Conservation (phyloP, 148 eudicot genomes). For the Gaultheria prostrata region DNA sequence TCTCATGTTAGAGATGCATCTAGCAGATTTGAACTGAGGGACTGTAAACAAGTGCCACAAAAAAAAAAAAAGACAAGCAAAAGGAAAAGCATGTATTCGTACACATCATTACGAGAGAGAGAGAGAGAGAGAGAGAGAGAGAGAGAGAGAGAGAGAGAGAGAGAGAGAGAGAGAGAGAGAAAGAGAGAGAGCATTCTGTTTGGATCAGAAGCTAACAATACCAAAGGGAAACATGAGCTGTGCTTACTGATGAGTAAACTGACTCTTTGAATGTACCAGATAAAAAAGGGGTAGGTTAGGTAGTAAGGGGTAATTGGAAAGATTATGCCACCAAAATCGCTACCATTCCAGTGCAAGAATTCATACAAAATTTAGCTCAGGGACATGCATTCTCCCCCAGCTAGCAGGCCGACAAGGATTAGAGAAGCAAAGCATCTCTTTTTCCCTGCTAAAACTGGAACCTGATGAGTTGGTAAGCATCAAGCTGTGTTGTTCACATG, state of each 20-base stretch:
- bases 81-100: not conserved
- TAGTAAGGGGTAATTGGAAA: not conserved
- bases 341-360: not conserved
- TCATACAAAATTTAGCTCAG: no score
- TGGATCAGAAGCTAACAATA: constrained; percentile 5
- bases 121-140: not conserved
- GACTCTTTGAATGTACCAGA: not conserved
- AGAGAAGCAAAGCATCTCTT: not conserved
- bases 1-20: constrained; percentile 1
- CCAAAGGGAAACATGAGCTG: not conserved
- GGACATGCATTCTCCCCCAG: no score
- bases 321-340: not conserved
- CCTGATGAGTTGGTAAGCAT: not conserved
- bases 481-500: not conserved
- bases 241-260: not conserved
- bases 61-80: not conserved
- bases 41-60: not conserved
- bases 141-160: no score
- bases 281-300: not conserved
- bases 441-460: not conserved
- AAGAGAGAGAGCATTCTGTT: not conserved
- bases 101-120: not conserved
- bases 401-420: no score
- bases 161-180: no score
- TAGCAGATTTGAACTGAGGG: not conserved